A percentile compares a stretch with the other conserved stretches of the same genome.
Evolutionary conservation across 2,329 filamentous ascomycete species (phyloP).

Genomic region (Ophidiomyces ophidiicola): DNA sequence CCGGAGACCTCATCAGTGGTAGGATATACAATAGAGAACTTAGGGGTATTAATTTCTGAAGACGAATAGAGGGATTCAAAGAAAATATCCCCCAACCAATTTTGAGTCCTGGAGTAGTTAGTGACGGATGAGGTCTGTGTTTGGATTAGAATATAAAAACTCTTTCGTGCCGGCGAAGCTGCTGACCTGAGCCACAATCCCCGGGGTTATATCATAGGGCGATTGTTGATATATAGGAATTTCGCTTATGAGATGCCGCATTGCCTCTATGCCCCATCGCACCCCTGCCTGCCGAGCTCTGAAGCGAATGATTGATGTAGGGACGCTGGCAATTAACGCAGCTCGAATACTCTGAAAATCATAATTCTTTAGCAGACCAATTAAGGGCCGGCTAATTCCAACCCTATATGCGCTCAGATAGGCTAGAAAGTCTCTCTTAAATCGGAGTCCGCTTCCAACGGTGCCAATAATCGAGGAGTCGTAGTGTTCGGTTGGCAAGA

Average conservation of each 20-base stretch:
- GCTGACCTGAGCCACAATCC: slow-evolving; percentile 29
- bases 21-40: slow-evolving; percentile 66
- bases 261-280: slow-evolving; percentile 63
- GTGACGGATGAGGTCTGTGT: slow-evolving; percentile 69
- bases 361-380: slow-evolving; percentile 46
- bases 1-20: slow-evolving; percentile 64
- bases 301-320: too few species aligned
- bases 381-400: slow-evolving; percentile 42
- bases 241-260: slow-evolving; percentile 47
- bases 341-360: slow-evolving; percentile 60
- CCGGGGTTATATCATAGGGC: slow-evolving; percentile 19
- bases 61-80: slow-evolving; percentile 37
- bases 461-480: slow-evolving; percentile 7
- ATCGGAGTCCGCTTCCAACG: slow-evolving; percentile 53
- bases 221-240: slow-evolving; percentile 38
- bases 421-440: slow-evolving; percentile 61
- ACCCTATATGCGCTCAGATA: slow-evolving; percentile 61
- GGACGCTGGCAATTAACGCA: slow-evolving; percentile 65
- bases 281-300: slow-evolving; percentile 41
- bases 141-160: slow-evolving; percentile 37
- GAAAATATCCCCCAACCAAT: slow-evolving; percentile 58
- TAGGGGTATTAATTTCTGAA: slow-evolving; percentile 27
- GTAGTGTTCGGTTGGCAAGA: slow-evolving; percentile 12
- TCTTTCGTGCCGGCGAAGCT: neutral
- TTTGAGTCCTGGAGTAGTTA: slow-evolving; percentile 63